A percentile compares a stretch with the other conserved stretches of the same genome.
phyloP scores from a whole-genome alignment of 495 filamentous ascomycete genomes.

The Glutinoglossum americanum region DNA sequence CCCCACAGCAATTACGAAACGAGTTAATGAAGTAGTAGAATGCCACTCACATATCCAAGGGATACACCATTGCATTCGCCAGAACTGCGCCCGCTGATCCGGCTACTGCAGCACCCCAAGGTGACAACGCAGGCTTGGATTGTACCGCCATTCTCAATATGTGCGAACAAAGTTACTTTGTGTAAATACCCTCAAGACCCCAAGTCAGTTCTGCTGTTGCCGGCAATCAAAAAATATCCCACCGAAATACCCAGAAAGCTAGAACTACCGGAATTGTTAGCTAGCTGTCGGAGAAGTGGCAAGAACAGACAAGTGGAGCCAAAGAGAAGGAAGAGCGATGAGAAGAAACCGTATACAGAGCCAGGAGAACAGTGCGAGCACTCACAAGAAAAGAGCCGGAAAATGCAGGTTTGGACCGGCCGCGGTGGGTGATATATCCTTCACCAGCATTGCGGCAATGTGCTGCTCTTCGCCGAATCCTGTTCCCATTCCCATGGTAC shows the following conservation, averaged over 20 bases:
- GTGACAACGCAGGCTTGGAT: slow-evolving; percentile 66
- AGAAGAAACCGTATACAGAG: too few relatives aligned
- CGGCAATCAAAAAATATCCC: background rate
- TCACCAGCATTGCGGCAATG: background rate
- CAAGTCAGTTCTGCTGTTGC: background rate
- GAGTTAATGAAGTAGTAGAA: background rate
- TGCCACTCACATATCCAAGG: slow-evolving; percentile 67
- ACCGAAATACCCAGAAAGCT: background rate
- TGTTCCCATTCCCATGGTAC: background rate
- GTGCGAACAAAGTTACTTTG: background rate
- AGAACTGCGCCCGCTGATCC: slow-evolving; percentile 85
- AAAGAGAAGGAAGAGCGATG: background rate
- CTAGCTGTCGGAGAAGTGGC: background rate
- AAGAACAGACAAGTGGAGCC: too few relatives aligned
- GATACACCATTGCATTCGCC: slow-evolving; percentile 91
- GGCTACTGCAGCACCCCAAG: slow-evolving; percentile 84
- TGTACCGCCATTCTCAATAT: slow-evolving; percentile 44
- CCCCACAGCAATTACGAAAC: slow-evolving; percentile 1
- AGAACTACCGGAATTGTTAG: background rate
- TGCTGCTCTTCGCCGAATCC: background rate
- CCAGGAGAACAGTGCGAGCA: background rate
- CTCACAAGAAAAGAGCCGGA: background rate
- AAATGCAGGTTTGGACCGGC: background rate
- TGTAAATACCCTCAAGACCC: background rate
- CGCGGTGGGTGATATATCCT: background rate